Base-by-base conservation (phyloP, 495 filamentous ascomycete genomes). In the Podospora didyma region DNA sequence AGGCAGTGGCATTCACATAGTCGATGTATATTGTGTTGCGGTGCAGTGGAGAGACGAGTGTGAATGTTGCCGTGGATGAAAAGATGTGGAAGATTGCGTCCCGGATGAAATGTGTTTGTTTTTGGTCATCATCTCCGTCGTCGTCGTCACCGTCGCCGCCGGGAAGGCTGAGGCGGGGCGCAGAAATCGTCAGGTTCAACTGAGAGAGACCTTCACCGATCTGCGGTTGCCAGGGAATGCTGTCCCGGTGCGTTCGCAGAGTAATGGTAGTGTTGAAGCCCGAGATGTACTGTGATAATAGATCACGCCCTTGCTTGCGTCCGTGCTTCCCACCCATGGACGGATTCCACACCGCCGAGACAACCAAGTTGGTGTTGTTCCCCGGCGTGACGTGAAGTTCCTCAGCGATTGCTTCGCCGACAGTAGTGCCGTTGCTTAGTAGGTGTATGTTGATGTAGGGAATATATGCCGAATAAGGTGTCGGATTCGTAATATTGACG, bases 401-500 rank as follows among this genome's bases (percentile, higher is more conserved):
- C 44, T 73, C 73, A 3, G 83, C 79, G 1, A 76, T 86, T 7
- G 86, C 82, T 69, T 92, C 87, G 48, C 89, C 94, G 14, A 98
- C 72, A 11, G 86, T 65, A 0, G 88, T 86, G 22, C 74, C 82
- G 61, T 96, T 94, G 67, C 79, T 85, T 24, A 88, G 65, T 31
- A 97, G 65, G 54, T 90, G 78, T 35, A 96, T 75, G 64, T 90
- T 89, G 46, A 89, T 62, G 57, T 85, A 93, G 9, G 94, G 93
- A 39, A 98, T 73, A 19, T 77, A 75, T 0, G 88, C 90, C 22
- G 88, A 85, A 69, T 96, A 96, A 0, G 84, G 74, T 1, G 91
- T 95, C 3, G 94, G 94, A 64, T 98, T 98, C 2, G 88, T 93
- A 57, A 96, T 75, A 66, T 92, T 94, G 54, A 95, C 73, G 20